These are phyloP conservation scores for Penicillium sp. DNA, from an alignment of 2,329 filamentous ascomycete genomes.

Conservation along the genomic window DNA sequence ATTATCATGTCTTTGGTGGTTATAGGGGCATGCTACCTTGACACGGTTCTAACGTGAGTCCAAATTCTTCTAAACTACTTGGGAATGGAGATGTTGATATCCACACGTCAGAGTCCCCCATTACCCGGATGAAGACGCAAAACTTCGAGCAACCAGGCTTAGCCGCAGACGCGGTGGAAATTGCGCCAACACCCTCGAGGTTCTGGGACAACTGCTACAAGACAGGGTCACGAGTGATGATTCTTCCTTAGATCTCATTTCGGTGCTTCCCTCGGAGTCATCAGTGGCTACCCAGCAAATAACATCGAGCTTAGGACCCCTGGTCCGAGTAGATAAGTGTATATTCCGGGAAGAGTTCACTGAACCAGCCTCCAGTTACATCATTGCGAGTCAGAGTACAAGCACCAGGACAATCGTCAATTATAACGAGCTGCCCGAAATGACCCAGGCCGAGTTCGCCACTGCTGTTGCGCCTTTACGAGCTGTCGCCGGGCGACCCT, in stretches of 20 bases:
- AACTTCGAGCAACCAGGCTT: conserved; percentile 62
- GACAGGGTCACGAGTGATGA: conserved; percentile 5
- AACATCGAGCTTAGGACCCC: conserved; percentile 50
- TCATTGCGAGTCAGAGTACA: conserved; percentile 58
- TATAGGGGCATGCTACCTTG: conserved; percentile 66
- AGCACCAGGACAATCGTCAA: conserved; percentile 68
- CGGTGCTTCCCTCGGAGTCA: conserved; percentile 52
- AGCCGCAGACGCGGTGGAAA: conserved; percentile 66
- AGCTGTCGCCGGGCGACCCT: conserved; percentile 35
- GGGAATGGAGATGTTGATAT: background rate
- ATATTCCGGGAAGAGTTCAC: conserved; percentile 55
- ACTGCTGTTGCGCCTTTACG: conserved; percentile 42
- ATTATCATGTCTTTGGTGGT: conserved; percentile 54
- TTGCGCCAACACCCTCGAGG: conserved; percentile 66
- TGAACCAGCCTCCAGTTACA: conserved; percentile 65
- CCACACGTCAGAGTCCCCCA: conserved; percentile 39
- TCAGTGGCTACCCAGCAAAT: conserved; percentile 54
- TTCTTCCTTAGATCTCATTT: conserved; percentile 37
- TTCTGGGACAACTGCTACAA: conserved; percentile 60
- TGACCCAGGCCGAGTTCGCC: conserved; percentile 61
- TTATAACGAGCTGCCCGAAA: conserved; percentile 64
- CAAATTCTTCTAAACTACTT: conserved; percentile 26
- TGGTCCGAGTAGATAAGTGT: conserved; percentile 53
- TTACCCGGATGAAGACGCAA: conserved; percentile 68
- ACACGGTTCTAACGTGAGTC: conserved; percentile 63